Evolutionary conservation across 1,139 yeast species (phyloP).

Genomic region (Blastobotrys petasosporus): DNA sequence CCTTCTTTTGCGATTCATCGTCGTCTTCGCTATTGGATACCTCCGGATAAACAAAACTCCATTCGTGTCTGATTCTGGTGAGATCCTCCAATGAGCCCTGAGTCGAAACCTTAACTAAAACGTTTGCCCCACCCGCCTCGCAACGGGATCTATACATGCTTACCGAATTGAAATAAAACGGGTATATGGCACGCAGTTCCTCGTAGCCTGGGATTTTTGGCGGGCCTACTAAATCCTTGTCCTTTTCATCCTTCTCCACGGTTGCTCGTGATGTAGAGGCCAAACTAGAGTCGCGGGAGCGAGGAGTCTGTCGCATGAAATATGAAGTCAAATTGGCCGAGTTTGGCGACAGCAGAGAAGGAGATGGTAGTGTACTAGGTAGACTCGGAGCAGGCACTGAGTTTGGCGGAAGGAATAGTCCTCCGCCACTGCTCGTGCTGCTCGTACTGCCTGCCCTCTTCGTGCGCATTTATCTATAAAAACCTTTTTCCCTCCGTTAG

Average conservation of each 20-base stretch:
- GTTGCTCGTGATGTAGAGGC: neutral
- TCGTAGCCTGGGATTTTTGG: conserved; percentile 23
- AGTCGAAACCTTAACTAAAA: conserved; percentile 24
- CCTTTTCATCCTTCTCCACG: neutral
- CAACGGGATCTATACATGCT: conserved; percentile 25
- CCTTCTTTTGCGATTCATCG: conserved; percentile 7
- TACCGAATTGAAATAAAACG: conserved; percentile 23
- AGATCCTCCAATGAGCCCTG: conserved; percentile 27
- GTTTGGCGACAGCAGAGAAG: neutral
- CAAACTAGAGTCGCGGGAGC: neutral
- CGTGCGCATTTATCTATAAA: neutral
- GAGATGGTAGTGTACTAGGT: neutral
- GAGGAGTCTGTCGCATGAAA: neutral
- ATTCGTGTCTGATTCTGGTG: conserved; percentile 28
- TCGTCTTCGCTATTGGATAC: conserved; percentile 9
- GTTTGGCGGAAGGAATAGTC: conserved; percentile 1
- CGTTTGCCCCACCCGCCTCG: conserved; percentile 19
- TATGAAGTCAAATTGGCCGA: neutral
- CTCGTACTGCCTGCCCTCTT: conserved; percentile 4
- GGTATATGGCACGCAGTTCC: conserved; percentile 23
- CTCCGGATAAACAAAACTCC: conserved; percentile 26
- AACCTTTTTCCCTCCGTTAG: neutral
- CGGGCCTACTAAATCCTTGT: neutral
- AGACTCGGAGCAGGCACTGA: neutral
- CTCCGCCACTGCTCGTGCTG: conserved; percentile 5